A percentile compares a stretch with the other conserved stretches of the same genome.
Conservation (phyloP, 352 stramenopile species). For the Blastocystis sp. region DNA sequence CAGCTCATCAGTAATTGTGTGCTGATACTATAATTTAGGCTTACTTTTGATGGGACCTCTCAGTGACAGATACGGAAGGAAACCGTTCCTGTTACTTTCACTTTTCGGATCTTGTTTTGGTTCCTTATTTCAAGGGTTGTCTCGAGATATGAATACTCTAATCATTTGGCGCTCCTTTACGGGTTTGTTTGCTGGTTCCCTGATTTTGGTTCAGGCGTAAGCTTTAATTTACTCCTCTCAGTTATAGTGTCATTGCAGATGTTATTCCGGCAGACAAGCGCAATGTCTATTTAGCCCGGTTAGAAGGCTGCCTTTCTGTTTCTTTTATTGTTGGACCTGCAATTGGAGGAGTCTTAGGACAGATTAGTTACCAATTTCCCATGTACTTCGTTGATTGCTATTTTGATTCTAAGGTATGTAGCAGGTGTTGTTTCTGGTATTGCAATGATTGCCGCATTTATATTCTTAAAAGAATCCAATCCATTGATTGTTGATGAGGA, state of each 20-base stretch:
- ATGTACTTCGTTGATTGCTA: not conserved
- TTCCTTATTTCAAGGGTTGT: conserved; percentile 50
- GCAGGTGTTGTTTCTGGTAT: conserved; percentile 16
- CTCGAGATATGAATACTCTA: not conserved
- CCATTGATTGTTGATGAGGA: not conserved
- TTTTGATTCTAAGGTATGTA: not conserved
- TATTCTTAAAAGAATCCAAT: conserved; percentile 62
- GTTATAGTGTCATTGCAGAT: conserved; percentile 55
- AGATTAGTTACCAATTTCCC: conserved; percentile 47
- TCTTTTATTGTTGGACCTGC: conserved; percentile 45
- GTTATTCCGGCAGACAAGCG: conserved; percentile 16
- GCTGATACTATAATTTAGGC: not conserved
- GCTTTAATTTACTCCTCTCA: not conserved
- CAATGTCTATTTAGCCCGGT: conserved; percentile 25
- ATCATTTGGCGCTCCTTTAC: conserved; percentile 54
- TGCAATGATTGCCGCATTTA: conserved; percentile 3
- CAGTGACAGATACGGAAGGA: conserved; percentile 57
- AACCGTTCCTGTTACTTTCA: conserved; percentile 41
- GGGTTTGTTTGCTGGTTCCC: conserved; percentile 47
- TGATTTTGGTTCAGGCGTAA: conserved; percentile 43
- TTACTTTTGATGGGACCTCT: conserved; percentile 43
- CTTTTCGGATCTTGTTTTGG: conserved; percentile 46
- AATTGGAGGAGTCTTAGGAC: conserved; percentile 29
- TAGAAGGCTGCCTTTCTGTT: conserved; percentile 38
- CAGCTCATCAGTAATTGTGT: conserved; percentile 47